These are phyloP conservation scores for Fraxinus quadrangulata DNA, from an alignment of 257 asterid species.

Conservation along the genomic window DNA sequence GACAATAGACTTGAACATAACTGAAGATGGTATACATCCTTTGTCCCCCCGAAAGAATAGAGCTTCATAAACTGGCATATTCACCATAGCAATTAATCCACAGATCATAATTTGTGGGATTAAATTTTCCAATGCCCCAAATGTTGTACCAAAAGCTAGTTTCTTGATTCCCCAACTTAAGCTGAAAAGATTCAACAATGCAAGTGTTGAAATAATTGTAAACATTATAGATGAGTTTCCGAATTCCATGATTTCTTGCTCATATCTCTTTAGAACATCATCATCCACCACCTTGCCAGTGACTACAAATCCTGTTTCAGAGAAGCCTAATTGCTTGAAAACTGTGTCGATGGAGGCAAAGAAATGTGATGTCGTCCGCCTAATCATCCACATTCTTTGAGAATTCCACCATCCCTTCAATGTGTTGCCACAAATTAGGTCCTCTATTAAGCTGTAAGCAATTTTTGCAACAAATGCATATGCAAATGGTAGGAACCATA, in stretches of 20 bases:
- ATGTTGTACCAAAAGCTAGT: conserved; percentile 5
- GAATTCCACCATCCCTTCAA: conserved; percentile 64
- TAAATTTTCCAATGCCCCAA: conserved; percentile 3
- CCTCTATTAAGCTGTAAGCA: conserved; percentile 41
- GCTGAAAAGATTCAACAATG: conserved; percentile 57
- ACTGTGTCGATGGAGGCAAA: conserved; percentile 54
- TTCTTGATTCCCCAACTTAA: conserved; percentile 44
- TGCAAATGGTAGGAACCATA: conserved; percentile 59
- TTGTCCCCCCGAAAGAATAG: conserved; percentile 38
- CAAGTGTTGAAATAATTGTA: conserved; percentile 48
- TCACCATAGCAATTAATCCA: conserved; percentile 26
- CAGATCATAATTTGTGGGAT: conserved; percentile 30
- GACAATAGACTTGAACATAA: conserved; percentile 32
- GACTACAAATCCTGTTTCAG: conserved; percentile 46
- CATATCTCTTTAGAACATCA: conserved; percentile 48
- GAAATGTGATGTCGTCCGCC: conserved; percentile 55
- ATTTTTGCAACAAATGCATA: conserved; percentile 39
- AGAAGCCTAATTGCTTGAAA: conserved; percentile 44
- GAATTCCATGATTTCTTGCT: conserved; percentile 55
- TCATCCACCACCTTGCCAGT: conserved; percentile 61
- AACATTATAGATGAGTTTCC: conserved; percentile 58
- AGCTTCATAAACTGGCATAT: conserved; percentile 42
- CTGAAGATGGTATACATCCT: conserved; percentile 39
- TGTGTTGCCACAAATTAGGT: conserved; percentile 41
- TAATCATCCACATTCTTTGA: conserved; percentile 55